A percentile compares a stretch with the other conserved stretches of the same genome.
Evolutionary conservation across 768 basidiomycete species (phyloP).

Genomic region (Suillus variegatus): DNA sequence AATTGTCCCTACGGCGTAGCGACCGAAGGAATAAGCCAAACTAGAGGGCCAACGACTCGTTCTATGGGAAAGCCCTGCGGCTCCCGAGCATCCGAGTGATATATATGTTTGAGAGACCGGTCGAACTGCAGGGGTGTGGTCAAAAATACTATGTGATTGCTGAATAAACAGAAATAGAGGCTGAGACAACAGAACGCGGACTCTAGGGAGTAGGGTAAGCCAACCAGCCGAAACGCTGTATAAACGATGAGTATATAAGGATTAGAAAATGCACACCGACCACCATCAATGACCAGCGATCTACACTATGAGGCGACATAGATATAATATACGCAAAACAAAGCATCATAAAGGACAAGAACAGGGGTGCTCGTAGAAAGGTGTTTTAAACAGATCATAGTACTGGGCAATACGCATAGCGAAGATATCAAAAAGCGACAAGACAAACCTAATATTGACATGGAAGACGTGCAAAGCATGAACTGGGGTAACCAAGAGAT

Average conservation of each 20-base stretch:
- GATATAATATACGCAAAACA: conserved; percentile 35
- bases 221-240: conserved; percentile 17
- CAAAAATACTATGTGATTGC: conserved; percentile 2
- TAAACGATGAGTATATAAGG: conserved; percentile 37
- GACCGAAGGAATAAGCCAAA: neutral
- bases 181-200: neutral
- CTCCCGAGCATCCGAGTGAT: neutral
- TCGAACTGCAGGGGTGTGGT: neutral
- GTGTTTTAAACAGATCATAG: conserved; percentile 20
- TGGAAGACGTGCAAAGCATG: conserved; percentile 26
- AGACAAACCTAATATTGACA: conserved; percentile 28
- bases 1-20: neutral
- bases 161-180: conserved; percentile 3
- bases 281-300: conserved; percentile 22
- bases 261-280: conserved; percentile 30
- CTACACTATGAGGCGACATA: conserved; percentile 32
- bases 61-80: too few species aligned
- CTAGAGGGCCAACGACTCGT: neutral
- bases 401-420: conserved; percentile 14
- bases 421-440: conserved; percentile 28
- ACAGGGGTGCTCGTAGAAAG: neutral
- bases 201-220: conserved; percentile 2
- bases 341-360: conserved; percentile 19
- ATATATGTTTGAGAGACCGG: neutral
- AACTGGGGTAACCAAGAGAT: conserved; percentile 30